phyloP scores from a whole-genome alignment of 441 rosid species.

The Erysimum cheiri region DNA sequence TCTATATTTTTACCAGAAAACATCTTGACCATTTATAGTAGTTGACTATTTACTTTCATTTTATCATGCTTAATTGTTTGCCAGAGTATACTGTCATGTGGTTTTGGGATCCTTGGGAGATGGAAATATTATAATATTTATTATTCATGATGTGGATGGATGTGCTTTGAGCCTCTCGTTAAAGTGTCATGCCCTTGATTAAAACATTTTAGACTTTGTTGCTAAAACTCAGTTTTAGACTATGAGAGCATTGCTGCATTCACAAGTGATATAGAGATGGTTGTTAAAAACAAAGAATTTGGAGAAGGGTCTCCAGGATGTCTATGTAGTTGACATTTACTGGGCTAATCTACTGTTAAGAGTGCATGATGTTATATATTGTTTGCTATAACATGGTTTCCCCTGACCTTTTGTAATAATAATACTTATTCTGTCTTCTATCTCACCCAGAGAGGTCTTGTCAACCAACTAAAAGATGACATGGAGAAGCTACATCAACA shows the following conservation, averaged over 20 bases:
- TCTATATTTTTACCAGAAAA: constrained; percentile 1
- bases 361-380: constrained; percentile 28
- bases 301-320: constrained; percentile 20
- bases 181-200: constrained; percentile 8
- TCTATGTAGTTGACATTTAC: constrained; percentile 16
- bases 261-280: constrained; percentile 26
- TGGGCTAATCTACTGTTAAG: constrained; percentile 18
- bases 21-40: constrained; percentile 10
- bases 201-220: constrained; percentile 3
- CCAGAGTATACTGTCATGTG: constrained; percentile 19
- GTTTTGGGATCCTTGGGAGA: constrained; percentile 24
- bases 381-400: constrained; percentile 27
- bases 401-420: not conserved
- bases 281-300: constrained; percentile 18
- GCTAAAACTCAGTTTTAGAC: constrained; percentile 3
- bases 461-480: constrained; percentile 91
- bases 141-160: constrained; percentile 19
- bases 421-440: constrained; percentile 32
- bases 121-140: constrained; percentile 19
- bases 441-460: constrained; percentile 74
- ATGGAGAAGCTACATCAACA: constrained; percentile 85
- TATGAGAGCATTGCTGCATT: constrained; percentile 19
- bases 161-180: constrained; percentile 11
- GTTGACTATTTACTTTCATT: constrained; percentile 13
- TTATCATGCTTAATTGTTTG: constrained; percentile 24